Base-by-base conservation (phyloP, 768 basidiomycete genomes). In the Artomyces pyxidatus region DNA sequence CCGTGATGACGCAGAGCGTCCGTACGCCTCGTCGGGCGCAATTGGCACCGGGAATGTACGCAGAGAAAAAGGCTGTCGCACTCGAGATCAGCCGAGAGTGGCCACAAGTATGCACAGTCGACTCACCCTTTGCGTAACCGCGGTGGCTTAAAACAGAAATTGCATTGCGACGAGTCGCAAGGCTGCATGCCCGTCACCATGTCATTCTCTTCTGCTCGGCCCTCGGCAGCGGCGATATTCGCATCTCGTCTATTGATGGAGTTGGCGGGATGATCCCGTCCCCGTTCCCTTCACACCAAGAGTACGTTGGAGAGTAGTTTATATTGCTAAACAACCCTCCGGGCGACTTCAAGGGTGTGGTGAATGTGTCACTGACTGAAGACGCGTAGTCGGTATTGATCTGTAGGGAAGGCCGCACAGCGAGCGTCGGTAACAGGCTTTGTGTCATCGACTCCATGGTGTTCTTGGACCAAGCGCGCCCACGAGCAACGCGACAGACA, bases 401-500 rank as follows among this genome's bases (percentile, higher is more conserved):
- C 7, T 35, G 32, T 4, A 35, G 32, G 32, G 32, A 35, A 4
- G 32, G 32, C 17, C 32, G 32, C 3, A 12, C 14, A n/a, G 19
- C 39, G 12, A 16, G 39, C 16, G 14, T 41, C 14, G 17, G n/a
- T 12, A 41, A 17, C 11, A 23, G 39, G 19, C 39, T 41, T 27
- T 3, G 47, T 9, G 37, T 45, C 10, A 11, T 9, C 6, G 35
- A 26, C 16, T 8, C n/a, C 37, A 23, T 40, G 6, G 42, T 32
- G n/a, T 23, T n/a, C 6, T 41, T 41, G 17, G 44, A 35, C 23
- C 19, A 28, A 12, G 38, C 53, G 10, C 50, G 53, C 4, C 50
- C 47, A 2, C 45, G 50, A 26, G 42, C 45, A 16, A 55, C 56
- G 25, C 54, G 50, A 39, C 49, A 55, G 25, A 57, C 30, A 16